These are phyloP conservation scores for Diaporthe vaccinii DNA, from an alignment of 2,329 filamentous ascomycete genomes.

Conservation along the genomic window DNA sequence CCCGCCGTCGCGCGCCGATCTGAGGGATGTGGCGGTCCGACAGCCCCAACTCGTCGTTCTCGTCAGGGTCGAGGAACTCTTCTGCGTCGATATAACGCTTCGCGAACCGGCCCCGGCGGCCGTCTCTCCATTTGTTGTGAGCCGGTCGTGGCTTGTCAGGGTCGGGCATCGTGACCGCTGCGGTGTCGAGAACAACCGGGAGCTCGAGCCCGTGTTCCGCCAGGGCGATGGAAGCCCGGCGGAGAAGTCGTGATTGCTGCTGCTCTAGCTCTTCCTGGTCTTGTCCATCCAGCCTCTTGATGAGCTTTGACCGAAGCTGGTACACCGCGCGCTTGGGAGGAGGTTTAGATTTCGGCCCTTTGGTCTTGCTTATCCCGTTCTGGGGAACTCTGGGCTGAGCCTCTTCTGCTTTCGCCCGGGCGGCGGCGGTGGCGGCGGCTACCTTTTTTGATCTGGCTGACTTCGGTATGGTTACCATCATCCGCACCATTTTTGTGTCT, in stretches of 20 bases:
- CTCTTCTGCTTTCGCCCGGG: background rate
- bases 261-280: background rate
- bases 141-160: background rate
- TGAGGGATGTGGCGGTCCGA: background rate
- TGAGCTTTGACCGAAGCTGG: background rate
- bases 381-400: background rate
- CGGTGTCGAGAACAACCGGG: slow-evolving; percentile 7
- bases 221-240: slow-evolving; percentile 1
- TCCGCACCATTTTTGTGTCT: slow-evolving; percentile 2
- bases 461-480: background rate
- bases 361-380: slow-evolving; percentile 1
- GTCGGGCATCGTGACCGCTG: background rate
- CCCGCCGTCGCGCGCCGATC: slow-evolving; percentile 6
- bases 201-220: slow-evolving; percentile 5
- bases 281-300: background rate
- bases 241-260: slow-evolving; percentile 6
- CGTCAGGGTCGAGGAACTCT: background rate
- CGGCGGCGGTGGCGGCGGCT: background rate
- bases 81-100: background rate
- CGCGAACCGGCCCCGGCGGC: background rate
- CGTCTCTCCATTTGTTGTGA: background rate
- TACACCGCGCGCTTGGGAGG: slow-evolving; percentile 1
- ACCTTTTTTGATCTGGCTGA: too few relatives aligned
- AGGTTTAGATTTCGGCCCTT: background rate
- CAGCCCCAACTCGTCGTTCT: background rate